Evolutionary conservation across 176 grass and related monocot species (phyloP).

Genomic region (Musa itinerans): DNA sequence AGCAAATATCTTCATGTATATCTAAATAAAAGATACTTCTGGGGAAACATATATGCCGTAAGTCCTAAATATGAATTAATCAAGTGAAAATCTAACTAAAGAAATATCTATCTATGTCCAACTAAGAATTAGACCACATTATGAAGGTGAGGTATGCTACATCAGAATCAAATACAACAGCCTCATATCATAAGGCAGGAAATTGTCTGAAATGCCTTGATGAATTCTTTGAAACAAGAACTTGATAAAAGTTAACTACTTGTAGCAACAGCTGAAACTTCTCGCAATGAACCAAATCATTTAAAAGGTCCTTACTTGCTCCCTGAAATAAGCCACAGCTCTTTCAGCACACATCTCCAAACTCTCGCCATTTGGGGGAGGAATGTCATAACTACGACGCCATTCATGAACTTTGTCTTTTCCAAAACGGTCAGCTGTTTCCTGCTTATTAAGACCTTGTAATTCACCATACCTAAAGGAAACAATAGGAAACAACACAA

Average conservation of each 20-base stretch:
- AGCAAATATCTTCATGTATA: not conserved
- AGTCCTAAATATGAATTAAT: no score
- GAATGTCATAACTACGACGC: slow-evolving; percentile 93
- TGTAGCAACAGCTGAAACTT: not conserved
- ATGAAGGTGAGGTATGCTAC: no score
- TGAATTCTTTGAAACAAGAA: not conserved
- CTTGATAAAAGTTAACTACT: not conserved
- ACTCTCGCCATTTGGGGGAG: slow-evolving; percentile 90
- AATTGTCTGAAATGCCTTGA: not conserved
- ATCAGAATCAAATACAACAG: not conserved
- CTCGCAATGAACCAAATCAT: not conserved
- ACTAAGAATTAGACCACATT: not conserved
- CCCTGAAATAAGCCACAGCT: slow-evolving; percentile 90
- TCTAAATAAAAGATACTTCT: not conserved
- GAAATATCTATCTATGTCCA: no score
- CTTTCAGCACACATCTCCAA: slow-evolving; percentile 97
- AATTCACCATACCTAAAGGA: slow-evolving; percentile 78
- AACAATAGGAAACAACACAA: not conserved
- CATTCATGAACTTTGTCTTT: slow-evolving; percentile 96
- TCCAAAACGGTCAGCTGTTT: slow-evolving; percentile 78
- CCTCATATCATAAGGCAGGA: not conserved
- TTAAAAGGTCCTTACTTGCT: slow-evolving; percentile 41
- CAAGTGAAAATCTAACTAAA: not conserved
- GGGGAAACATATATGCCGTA: not conserved
- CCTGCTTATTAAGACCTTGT: slow-evolving; percentile 98